Conservation (phyloP, 352 stramenopile genomes). For the Aphanomyces stellatus region DNA sequence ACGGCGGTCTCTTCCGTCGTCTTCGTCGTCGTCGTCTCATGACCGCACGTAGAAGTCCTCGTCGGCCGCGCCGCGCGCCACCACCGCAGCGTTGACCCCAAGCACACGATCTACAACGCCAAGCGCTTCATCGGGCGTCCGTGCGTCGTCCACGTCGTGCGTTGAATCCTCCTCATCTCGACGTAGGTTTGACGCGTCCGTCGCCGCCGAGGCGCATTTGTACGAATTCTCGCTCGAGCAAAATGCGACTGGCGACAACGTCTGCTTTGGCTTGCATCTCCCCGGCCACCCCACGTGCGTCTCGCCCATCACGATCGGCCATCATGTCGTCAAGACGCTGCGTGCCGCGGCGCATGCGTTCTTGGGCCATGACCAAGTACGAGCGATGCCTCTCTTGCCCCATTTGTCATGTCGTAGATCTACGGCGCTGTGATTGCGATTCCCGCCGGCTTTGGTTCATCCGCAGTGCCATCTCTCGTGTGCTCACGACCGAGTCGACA, state of each 20-base stretch:
- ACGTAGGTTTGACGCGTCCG: slow-evolving; percentile 22
- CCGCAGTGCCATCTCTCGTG: neutral
- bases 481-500: neutral
- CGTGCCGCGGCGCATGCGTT: slow-evolving; percentile 37
- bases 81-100: slow-evolving; percentile 41
- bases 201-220: slow-evolving; percentile 21
- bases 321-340: slow-evolving; percentile 36
- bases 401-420: slow-evolving; percentile 23
- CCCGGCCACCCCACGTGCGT: slow-evolving; percentile 35
- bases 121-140: slow-evolving; percentile 62
- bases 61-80: slow-evolving; percentile 40
- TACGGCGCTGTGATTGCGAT: slow-evolving; percentile 55
- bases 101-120: slow-evolving; percentile 65
- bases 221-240: slow-evolving; percentile 41
- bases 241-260: slow-evolving; percentile 14
- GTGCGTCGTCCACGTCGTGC: slow-evolving; percentile 14
- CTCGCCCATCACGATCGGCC: slow-evolving; percentile 37
- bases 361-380: slow-evolving; percentile 50
- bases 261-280: slow-evolving; percentile 42
- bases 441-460: slow-evolving; percentile 37
- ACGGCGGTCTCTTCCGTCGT: slow-evolving; percentile 29
- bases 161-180: slow-evolving; percentile 22
- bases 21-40: neutral
- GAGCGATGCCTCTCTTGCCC: no score
- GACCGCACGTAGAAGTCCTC: slow-evolving; percentile 25